Evolutionary conservation across 176 grass and related monocot species (phyloP), one percentile per base, ranked within the genome.

Genomic region (Triticum timopheevii): DNA sequence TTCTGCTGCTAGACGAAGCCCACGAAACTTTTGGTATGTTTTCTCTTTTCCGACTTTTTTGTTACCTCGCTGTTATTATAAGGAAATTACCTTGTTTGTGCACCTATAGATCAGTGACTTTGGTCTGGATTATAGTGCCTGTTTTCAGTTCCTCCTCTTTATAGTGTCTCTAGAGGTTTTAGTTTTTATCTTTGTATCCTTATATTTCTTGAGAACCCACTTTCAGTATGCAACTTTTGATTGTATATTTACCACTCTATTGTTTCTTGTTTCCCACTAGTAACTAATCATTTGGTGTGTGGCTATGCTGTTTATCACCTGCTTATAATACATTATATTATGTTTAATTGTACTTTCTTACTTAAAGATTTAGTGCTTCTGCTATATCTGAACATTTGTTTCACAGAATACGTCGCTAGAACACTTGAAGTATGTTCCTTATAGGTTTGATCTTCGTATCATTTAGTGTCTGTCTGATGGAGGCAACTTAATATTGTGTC

Each of bases 21-120:
- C 96, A 80, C 93, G 90, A 49, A 98, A 98, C 85, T 98, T 98
- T 88, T 98, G 97, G 94, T 98, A 85, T 58, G 84, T 66, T 82
- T 66, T 82, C 78, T 56, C 80, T 65, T 38, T 65, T 83, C 78
- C 39, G 36, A 76, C 3, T 86, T 66, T 28, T 79, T 61, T 84
- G 23, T 42, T 33, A 31, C 31, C 1, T 76, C 16, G 35, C 16
- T 80, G 8, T 59, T 84, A 44, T 56, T 82, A 24, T 49, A 68
- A 59, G 38, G 58, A 65, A 39, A 6, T 54, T 84, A 36, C 52
- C 13, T 81, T 81, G n/a, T 84, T 81, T 76, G 64, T 52, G 22
- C 52, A 10, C 11, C 23, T 81, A 52, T 31, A 56, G n/a, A 31
- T 82, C 39, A 62, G 61, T 70, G 22, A 82, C 27, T 77, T 82